These are phyloP conservation scores for Albophoma yamanashiensis DNA, from an alignment of 2,329 filamentous ascomycete species.

Conservation along the genomic window DNA sequence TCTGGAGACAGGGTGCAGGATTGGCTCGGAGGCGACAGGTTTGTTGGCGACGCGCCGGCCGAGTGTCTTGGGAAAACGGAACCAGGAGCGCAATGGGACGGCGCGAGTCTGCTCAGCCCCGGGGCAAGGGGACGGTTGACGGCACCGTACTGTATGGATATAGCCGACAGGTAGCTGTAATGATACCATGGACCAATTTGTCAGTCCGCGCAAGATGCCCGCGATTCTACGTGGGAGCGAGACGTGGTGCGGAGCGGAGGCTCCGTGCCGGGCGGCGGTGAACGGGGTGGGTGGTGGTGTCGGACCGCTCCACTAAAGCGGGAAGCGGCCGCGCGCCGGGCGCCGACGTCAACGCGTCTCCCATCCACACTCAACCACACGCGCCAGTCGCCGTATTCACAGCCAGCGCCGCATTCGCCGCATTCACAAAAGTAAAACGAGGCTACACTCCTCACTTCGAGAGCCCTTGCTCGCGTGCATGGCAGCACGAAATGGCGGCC, in stretches of 20 bases:
- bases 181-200: background rate
- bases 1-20: background rate
- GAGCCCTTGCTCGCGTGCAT: background rate
- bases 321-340: background rate
- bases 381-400: background rate
- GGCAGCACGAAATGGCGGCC: conserved; percentile 13
- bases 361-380: background rate
- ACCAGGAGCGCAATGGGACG: background rate
- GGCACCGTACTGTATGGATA: background rate
- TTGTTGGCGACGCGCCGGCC: background rate
- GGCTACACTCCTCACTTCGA: background rate
- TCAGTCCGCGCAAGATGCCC: background rate
- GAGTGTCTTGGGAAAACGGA: background rate
- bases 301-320: background rate
- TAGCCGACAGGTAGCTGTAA: background rate
- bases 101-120: background rate
- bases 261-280: background rate
- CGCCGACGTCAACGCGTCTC: background rate
- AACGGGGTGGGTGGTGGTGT: background rate
- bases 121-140: background rate
- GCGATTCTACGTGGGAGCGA: background rate
- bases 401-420: background rate
- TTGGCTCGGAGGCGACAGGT: background rate
- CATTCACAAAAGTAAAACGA: background rate
- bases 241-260: background rate